phyloP scores from a whole-genome alignment of 352 stramenopile species.

The Pythium brassicae region DNA sequence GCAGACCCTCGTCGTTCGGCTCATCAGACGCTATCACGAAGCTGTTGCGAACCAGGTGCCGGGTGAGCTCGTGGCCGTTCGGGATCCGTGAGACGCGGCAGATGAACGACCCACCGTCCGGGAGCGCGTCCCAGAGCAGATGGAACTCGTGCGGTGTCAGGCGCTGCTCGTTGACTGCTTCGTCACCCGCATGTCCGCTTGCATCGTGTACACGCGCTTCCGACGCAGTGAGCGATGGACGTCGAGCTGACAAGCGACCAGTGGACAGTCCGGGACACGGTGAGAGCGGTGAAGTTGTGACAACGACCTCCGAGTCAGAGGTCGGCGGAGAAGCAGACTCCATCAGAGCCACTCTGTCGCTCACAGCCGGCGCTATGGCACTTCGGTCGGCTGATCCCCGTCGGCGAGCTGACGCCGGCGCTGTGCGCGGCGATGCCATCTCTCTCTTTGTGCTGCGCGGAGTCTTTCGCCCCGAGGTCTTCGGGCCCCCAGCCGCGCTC shows the following conservation, averaged over 20 bases:
- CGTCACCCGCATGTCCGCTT: background rate
- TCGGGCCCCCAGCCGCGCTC: background rate
- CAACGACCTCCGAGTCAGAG: constrained; percentile 33
- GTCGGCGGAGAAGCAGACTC: constrained; percentile 17
- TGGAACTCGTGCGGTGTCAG: constrained; percentile 36
- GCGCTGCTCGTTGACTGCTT: constrained; percentile 3
- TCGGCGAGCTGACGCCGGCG: constrained; percentile 4
- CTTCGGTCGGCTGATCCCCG: constrained; percentile 1
- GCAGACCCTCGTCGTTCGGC: constrained; percentile 28
- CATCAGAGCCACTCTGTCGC: background rate
- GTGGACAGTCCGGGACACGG: background rate
- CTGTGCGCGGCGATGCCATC: background rate
- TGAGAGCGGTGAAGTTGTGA: constrained; percentile 12
- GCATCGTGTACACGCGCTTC: background rate
- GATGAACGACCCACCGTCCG: constrained; percentile 53
- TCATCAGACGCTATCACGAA: constrained; percentile 54
- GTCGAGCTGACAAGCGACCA: constrained; percentile 3
- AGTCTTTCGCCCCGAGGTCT: background rate
- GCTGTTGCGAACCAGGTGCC: constrained; percentile 42
- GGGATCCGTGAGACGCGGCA: constrained; percentile 61
- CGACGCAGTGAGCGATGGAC: background rate
- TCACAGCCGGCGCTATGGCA: background rate
- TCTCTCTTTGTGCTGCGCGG: background rate
- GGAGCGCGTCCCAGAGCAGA: constrained; percentile 43
- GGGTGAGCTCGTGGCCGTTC: constrained; percentile 22